Conservation (phyloP, 495 filamentous ascomycete genomes). For the Saxophila tyrrhenica region DNA sequence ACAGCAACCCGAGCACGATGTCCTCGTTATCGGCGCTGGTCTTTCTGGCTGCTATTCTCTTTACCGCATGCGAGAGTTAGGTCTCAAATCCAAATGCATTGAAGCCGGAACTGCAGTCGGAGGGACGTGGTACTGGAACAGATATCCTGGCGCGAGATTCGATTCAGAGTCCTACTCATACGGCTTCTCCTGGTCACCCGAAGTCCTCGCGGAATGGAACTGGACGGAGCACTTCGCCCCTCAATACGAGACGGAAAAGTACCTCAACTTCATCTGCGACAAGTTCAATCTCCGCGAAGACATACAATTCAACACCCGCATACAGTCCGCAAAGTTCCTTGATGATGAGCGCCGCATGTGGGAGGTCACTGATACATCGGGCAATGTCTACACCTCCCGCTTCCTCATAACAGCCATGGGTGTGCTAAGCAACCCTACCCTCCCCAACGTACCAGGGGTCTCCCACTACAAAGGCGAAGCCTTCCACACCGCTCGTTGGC, state of each 20-base stretch:
- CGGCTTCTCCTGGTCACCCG: slow-evolving; percentile 9
- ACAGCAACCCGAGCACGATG: slow-evolving; percentile 3
- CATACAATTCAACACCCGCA: slow-evolving; percentile 22
- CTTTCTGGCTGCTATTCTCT: slow-evolving; percentile 8
- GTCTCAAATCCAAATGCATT: slow-evolving; percentile 1
- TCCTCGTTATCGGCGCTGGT: slow-evolving; percentile 12
- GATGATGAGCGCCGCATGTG: slow-evolving; percentile 19
- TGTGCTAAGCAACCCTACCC: slow-evolving; percentile 20
- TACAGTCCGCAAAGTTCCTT: slow-evolving; percentile 17
- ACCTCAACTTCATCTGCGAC: slow-evolving; percentile 27
- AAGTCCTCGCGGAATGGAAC: slow-evolving; percentile 10
- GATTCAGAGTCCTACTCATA: slow-evolving; percentile 11
- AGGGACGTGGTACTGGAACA: slow-evolving; percentile 10
- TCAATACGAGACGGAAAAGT: slow-evolving; percentile 13
- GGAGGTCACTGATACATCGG: slow-evolving; percentile 15
- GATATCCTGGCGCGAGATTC: slow-evolving; percentile 4
- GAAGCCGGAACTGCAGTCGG: slow-evolving; percentile 3
- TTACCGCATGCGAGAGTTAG: slow-evolving; percentile 3
- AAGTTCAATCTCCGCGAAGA: slow-evolving; percentile 22
- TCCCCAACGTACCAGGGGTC: slow-evolving; percentile 28
- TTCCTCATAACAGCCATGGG: slow-evolving; percentile 26
- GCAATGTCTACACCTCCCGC: slow-evolving; percentile 17
- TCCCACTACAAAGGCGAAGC: slow-evolving; percentile 32
- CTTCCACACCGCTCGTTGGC: slow-evolving; percentile 42
- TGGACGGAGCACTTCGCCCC: slow-evolving; percentile 6